Conservation (phyloP, 257 asterid genomes). For the Sherardia arvensis region DNA sequence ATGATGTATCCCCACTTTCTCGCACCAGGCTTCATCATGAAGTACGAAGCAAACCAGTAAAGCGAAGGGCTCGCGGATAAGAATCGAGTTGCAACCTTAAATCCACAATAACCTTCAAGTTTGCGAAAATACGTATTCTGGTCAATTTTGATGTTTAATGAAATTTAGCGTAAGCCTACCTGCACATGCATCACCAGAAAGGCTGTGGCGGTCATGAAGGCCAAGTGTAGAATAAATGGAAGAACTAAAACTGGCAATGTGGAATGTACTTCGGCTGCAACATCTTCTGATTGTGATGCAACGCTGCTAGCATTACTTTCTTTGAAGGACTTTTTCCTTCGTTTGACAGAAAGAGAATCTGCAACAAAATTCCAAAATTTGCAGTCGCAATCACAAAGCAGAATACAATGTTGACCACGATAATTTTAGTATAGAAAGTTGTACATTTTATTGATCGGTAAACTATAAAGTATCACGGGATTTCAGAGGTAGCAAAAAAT, state of each 20-base stretch:
- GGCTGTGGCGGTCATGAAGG: slow-evolving; percentile 76
- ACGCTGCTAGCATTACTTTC: slow-evolving; percentile 7
- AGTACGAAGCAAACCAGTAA: slow-evolving; percentile 74
- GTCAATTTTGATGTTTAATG: not conserved
- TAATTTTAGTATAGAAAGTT: no score
- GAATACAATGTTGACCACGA: not conserved
- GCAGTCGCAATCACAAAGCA: not conserved
- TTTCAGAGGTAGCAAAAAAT: no score
- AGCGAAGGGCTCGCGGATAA: slow-evolving; percentile 76
- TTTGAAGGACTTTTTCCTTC: slow-evolving; percentile 34
- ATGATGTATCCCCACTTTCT: slow-evolving; percentile 64
- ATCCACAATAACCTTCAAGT: not conserved
- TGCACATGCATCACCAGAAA: slow-evolving; percentile 88
- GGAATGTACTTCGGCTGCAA: slow-evolving; percentile 16
- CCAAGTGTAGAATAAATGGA: slow-evolving; percentile 71
- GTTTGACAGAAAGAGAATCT: slow-evolving; percentile 32
- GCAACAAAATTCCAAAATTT: slow-evolving; percentile 8
- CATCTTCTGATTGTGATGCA: slow-evolving; percentile 23
- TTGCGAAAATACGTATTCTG: not conserved
- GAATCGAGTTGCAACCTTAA: slow-evolving; percentile 84
- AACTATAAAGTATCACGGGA: no score
- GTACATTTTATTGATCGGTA: not conserved
- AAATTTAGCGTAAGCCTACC: slow-evolving; percentile 28
- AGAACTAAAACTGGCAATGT: slow-evolving; percentile 44
- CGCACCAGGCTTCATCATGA: slow-evolving; percentile 31